phyloP scores from a whole-genome alignment of 805 yeast genomes.

The Lachancea mirantina region DNA sequence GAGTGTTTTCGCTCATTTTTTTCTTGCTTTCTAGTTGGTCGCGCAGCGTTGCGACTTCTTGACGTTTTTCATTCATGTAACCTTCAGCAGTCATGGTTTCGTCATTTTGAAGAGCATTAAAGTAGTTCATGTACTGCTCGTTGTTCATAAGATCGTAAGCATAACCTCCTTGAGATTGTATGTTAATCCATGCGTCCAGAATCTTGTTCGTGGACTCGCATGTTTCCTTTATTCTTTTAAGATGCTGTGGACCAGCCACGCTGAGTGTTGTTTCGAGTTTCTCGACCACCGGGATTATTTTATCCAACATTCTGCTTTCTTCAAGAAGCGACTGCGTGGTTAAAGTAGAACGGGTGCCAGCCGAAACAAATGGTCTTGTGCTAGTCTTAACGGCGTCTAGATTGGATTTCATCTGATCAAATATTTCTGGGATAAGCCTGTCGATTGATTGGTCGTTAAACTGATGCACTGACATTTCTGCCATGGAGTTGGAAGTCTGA shows the following conservation, averaged over 20 bases:
- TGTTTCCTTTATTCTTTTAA: constrained; percentile 34
- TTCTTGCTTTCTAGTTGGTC: constrained; percentile 12
- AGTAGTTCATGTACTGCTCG: constrained; percentile 22
- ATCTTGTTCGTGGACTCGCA: constrained; percentile 43
- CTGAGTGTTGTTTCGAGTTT: constrained; percentile 18
- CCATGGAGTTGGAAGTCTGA: constrained; percentile 4
- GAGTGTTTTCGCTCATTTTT: background rate
- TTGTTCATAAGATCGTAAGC: constrained; percentile 42
- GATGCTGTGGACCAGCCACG: constrained; percentile 18
- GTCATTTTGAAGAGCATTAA: constrained; percentile 25
- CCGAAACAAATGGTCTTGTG: constrained; percentile 4
- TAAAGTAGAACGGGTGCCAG: constrained; percentile 10
- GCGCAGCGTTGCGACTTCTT: constrained; percentile 18
- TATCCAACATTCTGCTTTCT: constrained; percentile 27
- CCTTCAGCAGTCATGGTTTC: constrained; percentile 16
- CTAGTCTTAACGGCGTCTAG: constrained; percentile 10
- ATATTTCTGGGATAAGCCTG: constrained; percentile 28
- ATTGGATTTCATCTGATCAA: constrained; percentile 27
- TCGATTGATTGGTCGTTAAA: constrained; percentile 20
- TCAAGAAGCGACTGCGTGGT: constrained; percentile 27
- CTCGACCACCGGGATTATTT: constrained; percentile 24
- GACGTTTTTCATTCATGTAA: constrained; percentile 9
- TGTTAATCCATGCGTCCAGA: constrained; percentile 53
- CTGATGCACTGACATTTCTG: constrained; percentile 6
- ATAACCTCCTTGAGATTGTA: constrained; percentile 55